Base-by-base conservation (phyloP, 2,329 filamentous ascomycete species). In the Alternaria sp. region DNA sequence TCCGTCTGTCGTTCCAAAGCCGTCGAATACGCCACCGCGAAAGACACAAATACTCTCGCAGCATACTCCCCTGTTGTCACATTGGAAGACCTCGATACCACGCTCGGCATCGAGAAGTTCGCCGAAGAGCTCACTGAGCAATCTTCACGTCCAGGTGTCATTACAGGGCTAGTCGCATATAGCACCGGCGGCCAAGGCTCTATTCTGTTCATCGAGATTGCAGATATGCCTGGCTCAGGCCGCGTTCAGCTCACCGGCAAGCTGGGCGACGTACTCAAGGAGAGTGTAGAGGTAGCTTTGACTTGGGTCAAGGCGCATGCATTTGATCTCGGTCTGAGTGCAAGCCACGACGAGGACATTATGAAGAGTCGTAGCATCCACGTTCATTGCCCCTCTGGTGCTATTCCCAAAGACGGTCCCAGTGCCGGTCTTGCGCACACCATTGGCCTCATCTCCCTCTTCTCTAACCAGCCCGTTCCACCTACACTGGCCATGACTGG, bases 271-370 rank as follows among this genome's bases (percentile, higher is more conserved):
- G 96, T 99, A 28, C 88, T 99, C 63, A 98, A 98, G 82, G 96
- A 99, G 81, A 95, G 91, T 67, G 96, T 98, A 45, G 95, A 98
- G 80, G 96, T 99, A 20, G 96, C 96, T 11, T 86, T 98, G 33
- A 95, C 91, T 15, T 99, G 96, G 96, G 96, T 99, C 55, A 97
- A 97, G 81, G 92, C 93, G 5, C 95, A 99, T 79, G 94, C 95
- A 3, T 97, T 91, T 75, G 93, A 97, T 75, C 86, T 99, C 12
- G 94, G 94, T 10, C 84, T 99, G 44, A 94, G 93, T 5, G 85
- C 90, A 60, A 90, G 94, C 66, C 91, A 92, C 9, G 89, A 89
- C 58, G 92, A 95, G 70, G 95, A 99, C 78, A 94, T 99, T 75
- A 97, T 98, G 94, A 95, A 96, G 84, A 91, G 92, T 73, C 90